Base-by-base conservation (phyloP, 2,329 filamentous ascomycete species). In the Ophiostoma triangulosporum region DNA sequence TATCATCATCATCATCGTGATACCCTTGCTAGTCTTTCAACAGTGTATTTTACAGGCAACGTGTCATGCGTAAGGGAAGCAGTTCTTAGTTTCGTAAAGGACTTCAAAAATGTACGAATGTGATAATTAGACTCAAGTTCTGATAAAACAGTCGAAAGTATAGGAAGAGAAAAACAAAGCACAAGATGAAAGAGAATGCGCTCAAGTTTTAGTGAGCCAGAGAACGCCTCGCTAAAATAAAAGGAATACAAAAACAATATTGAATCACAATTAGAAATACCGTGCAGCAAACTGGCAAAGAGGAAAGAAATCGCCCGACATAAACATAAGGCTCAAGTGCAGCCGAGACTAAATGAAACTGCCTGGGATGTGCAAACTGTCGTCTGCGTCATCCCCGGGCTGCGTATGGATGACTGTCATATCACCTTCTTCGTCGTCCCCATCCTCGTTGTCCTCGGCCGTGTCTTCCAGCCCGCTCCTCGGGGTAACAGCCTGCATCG, bases 401-500 rank as follows among this genome's bases (percentile, higher is more conserved):
- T 64, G 62, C 1, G 64, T 65, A 33, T 61, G 57, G 33, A 62
- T 59, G 6, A 62, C 57, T 1, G 62, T 63, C 17, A 56, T 53
- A 27, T 61, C 61, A 1, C 52, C 60, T 7, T 58, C 58, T n/a
- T 46, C 43, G 26, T 60, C 58, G 14, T 56, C 55, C 3, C 58
- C 51, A 2, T 55, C 54, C 7, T 56, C 54, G 8, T 48, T 51
- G 1, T 51, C 38, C 3, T 20, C 49, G 9, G 22, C 20, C 22
- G 38, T 24, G 27, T n/a, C 27, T 17, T 15, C 64, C 54, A 65
- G 57, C 55, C 75, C 72, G 40, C 69, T 69, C 2, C 68, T 71
- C 1, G 76, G 74, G 15, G 73, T 77, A 8, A 71, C 74, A 12
- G 74, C 70, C 61, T 76, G 72, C 3, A 75, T 76, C n/a, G 70